A percentile compares a stretch with the other conserved stretches of the same genome.
These are phyloP conservation scores for Solanum chiquidenum DNA, from an alignment of 257 asterid genomes.

Conservation along the genomic window DNA sequence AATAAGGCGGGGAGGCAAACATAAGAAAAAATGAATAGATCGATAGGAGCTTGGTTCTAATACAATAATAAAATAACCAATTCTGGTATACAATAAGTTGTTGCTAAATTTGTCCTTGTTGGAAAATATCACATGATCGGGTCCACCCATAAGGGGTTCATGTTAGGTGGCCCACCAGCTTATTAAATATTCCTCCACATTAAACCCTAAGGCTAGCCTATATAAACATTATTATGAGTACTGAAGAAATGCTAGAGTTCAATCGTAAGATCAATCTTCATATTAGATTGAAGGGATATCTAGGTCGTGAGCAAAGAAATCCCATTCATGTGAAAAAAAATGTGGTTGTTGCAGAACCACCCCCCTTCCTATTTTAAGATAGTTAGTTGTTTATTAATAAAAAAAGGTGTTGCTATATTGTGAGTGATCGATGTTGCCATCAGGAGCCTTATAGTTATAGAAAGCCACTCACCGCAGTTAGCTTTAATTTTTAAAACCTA, in stretches of 20 bases:
- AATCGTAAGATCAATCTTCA: neutral
- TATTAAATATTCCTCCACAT: neutral
- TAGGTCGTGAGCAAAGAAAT: too few species aligned
- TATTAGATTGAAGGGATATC: too few species aligned
- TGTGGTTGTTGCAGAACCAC: too few species aligned
- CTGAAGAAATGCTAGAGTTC: neutral
- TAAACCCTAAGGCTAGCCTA: neutral
- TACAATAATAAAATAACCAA: neutral
- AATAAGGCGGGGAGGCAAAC: accelerated
- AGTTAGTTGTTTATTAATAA: neutral
- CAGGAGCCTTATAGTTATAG: neutral
- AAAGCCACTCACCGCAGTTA: neutral
- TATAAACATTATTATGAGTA: too few species aligned
- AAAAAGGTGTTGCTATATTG: neutral
- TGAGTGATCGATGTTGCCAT: neutral
- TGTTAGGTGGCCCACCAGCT: neutral
- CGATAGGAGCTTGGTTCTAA: neutral
- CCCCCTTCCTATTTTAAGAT: too few species aligned
- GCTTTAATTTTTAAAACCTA: neutral
- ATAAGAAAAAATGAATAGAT: neutral
- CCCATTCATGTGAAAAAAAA: too few species aligned
- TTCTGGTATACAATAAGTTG: neutral
- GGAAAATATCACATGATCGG: neutral
- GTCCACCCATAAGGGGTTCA: neutral
- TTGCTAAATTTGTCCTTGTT: neutral